Evolutionary conservation across 2,329 filamentous ascomycete genomes (phyloP).

Genomic region (Fusarium sp.): DNA sequence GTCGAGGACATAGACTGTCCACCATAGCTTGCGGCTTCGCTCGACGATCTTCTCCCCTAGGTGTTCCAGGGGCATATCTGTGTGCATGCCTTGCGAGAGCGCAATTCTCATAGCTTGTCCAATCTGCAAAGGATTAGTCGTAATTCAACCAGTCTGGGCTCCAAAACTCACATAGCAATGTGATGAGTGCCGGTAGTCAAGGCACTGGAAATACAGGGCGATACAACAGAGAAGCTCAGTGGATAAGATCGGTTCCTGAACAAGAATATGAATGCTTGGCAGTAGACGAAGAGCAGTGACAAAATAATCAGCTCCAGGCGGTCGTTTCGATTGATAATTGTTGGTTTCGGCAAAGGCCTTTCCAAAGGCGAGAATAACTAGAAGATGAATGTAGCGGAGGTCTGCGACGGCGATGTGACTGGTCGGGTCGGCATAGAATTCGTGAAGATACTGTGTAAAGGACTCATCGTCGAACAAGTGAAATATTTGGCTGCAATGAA

Average conservation of each 20-base stretch:
- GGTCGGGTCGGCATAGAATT: conserved; percentile 42
- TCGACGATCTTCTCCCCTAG: conserved; percentile 53
- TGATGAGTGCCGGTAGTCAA: conserved; percentile 57
- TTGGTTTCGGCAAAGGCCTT: conserved; percentile 58
- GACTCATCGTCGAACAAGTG: conserved; percentile 62
- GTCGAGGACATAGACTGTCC: conserved; percentile 62
- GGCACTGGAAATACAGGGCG: conserved; percentile 60
- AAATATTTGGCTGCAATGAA: conserved; percentile 62
- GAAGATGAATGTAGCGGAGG: conserved; percentile 62
- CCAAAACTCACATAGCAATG: conserved; percentile 52
- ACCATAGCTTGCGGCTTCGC: conserved; percentile 60
- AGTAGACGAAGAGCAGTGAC: conserved; percentile 54
- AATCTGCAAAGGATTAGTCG: conserved; percentile 47
- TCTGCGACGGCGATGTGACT: conserved; percentile 26
- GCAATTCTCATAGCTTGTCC: conserved; percentile 61
- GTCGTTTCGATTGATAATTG: conserved; percentile 47
- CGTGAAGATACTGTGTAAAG: conserved; percentile 53
- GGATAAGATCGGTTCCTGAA: conserved; percentile 54
- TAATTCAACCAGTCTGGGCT: background rate
- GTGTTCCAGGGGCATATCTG: conserved; percentile 56
- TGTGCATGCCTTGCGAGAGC: conserved; percentile 60
- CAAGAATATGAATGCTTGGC: conserved; percentile 52
- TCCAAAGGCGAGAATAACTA: conserved; percentile 62
- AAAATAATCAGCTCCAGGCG: conserved; percentile 58
- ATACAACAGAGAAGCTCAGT: conserved; percentile 61